A percentile compares a stretch with the other conserved stretches of the same genome.
Evolutionary conservation across 2,329 filamentous ascomycete species (phyloP).

Genomic region (Cladorrhinum sp.): DNA sequence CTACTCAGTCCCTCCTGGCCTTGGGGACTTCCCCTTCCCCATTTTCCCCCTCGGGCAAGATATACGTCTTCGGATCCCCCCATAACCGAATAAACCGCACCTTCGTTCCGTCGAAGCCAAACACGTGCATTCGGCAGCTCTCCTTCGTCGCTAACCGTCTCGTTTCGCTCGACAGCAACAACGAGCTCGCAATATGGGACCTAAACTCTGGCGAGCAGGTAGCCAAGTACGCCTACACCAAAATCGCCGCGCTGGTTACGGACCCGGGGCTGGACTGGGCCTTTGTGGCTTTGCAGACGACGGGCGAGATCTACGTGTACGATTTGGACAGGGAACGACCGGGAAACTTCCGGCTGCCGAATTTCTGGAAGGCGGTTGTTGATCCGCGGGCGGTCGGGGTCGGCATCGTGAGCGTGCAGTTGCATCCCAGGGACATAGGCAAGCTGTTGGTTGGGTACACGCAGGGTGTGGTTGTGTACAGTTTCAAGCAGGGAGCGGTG

Average conservation of each 20-base stretch:
- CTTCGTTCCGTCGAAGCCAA: too few relatives aligned
- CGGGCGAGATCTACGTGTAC: conserved; percentile 85
- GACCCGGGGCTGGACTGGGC: conserved; percentile 94
- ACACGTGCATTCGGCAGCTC: conserved; percentile 67
- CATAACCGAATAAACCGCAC: too few relatives aligned
- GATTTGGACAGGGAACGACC: conserved; percentile 80
- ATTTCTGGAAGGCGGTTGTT: conserved; percentile 75
- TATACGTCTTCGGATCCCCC: conserved; percentile 69
- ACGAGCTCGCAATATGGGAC: conserved; percentile 82
- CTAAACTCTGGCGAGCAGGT: conserved; percentile 66
- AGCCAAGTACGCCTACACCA: conserved; percentile 71
- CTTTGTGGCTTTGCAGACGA: conserved; percentile 75
- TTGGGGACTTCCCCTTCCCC: conserved; percentile 85
- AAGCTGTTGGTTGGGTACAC: conserved; percentile 88
- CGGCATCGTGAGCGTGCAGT: conserved; percentile 68
- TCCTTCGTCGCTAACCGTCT: conserved; percentile 87
- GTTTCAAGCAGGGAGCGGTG: conserved; percentile 85
- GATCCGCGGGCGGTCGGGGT: conserved; percentile 55
- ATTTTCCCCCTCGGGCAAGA: conserved; percentile 73
- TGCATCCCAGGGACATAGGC: conserved; percentile 91
- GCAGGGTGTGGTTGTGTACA: conserved; percentile 84
- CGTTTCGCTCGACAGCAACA: conserved; percentile 78
- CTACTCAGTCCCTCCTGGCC: conserved; percentile 87
- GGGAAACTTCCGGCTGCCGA: conserved; percentile 75
- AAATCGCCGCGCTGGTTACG: conserved; percentile 69